phyloP scores from a whole-genome alignment of 2,329 filamentous ascomycete genomes.

The Colletotrichum navitas region DNA sequence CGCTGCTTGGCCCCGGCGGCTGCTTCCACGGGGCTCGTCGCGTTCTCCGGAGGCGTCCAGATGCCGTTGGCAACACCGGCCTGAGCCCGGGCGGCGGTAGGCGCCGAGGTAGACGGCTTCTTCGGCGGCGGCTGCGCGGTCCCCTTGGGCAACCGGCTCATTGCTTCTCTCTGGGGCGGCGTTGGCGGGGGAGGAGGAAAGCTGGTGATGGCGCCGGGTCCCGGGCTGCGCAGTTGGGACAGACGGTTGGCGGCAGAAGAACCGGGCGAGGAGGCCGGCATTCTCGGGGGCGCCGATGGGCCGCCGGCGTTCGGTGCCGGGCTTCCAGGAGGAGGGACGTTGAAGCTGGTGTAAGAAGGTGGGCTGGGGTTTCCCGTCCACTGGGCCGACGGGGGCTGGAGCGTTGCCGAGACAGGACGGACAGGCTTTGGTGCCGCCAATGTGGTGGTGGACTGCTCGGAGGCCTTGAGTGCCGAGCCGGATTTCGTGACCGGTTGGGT shows the following conservation, averaged over 20 bases:
- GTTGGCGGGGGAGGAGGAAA: constrained; percentile 35
- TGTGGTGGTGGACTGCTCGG: constrained; percentile 7
- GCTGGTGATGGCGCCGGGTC: constrained; percentile 34
- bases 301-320: constrained; percentile 19
- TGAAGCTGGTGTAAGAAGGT: constrained; percentile 35
- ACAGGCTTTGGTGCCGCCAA: constrained; percentile 35
- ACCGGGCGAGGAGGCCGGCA: background rate
- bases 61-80: background rate
- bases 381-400: constrained; percentile 24
- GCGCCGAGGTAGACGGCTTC: background rate
- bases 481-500: constrained; percentile 7
- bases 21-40: background rate
- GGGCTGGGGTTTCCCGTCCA: constrained; percentile 19
- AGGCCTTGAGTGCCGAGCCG: background rate
- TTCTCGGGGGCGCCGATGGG: background rate
- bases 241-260: background rate
- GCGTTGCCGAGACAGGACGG: constrained; percentile 16
- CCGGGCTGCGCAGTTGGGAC: constrained; percentile 24
- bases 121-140: background rate
- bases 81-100: background rate
- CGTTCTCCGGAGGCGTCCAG: constrained; percentile 15
- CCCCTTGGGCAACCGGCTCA: background rate
- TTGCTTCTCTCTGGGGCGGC: constrained; percentile 20
- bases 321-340: constrained; percentile 30
- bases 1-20: background rate